phyloP scores from a whole-genome alignment of 371 early-diverging fungal genomes.

The Umbelopsis sp. region DNA sequence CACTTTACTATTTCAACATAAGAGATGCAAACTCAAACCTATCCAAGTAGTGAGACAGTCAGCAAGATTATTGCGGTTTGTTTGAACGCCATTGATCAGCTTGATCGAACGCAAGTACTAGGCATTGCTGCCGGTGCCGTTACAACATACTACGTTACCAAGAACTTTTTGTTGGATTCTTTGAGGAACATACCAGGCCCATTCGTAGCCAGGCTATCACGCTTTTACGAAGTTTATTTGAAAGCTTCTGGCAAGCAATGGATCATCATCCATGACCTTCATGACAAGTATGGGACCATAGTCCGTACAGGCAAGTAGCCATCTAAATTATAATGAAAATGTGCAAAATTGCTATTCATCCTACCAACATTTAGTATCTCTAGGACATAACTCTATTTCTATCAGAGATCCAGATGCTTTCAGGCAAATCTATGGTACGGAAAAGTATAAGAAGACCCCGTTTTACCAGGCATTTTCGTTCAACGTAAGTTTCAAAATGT shows the following conservation, averaged over 20 bases:
- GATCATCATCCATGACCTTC: neutral
- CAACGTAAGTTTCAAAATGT: neutral
- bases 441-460: neutral
- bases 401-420: conserved; percentile 9
- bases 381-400: neutral
- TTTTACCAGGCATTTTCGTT: conserved; percentile 1
- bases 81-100: neutral
- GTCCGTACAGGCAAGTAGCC: conserved; percentile 6
- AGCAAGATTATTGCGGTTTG: neutral
- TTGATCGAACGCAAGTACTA: neutral
- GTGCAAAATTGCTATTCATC: neutral
- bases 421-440: neutral
- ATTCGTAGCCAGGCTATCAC: neutral
- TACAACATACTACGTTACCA: neutral
- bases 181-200: conserved; percentile 14
- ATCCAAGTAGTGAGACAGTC: neutral
- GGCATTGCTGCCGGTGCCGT: neutral
- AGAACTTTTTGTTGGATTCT: neutral
- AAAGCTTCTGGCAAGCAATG: neutral
- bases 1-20: neutral
- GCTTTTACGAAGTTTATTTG: neutral
- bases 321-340: neutral
- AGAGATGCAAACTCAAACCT: neutral
- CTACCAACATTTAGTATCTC: neutral
- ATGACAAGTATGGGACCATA: conserved; percentile 7